Percentiles rank a stretch among this genome's conserved stretches.
phyloP scores from a whole-genome alignment of 176 grass and related monocot species.

The Oryza coarctata region DNA sequence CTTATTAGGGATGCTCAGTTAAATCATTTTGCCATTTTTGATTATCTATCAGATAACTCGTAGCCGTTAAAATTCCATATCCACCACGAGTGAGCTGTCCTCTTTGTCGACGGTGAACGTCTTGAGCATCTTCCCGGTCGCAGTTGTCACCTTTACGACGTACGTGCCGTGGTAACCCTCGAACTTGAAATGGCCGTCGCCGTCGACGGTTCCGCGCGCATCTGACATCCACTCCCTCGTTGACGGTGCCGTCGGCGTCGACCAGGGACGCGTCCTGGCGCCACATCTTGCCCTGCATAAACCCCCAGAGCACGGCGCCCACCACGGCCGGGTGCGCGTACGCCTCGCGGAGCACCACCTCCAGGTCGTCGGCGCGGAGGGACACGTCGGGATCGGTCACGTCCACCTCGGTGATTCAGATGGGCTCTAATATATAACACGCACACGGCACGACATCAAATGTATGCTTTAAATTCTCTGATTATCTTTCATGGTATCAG shows the following conservation, averaged over 20 bases:
- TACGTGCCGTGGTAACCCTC: background rate
- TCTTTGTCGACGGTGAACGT: background rate
- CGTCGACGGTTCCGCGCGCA: background rate
- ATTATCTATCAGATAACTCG: background rate
- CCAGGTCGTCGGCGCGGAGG: slow-evolving; percentile 72
- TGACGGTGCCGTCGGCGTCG: slow-evolving; percentile 63
- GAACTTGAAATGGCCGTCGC: background rate
- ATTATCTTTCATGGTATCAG: too few species aligned
- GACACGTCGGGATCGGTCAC: slow-evolving; percentile 48
- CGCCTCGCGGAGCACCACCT: slow-evolving; percentile 70
- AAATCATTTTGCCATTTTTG: too few species aligned
- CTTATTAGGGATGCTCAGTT: too few species aligned
- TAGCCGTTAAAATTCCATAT: background rate
- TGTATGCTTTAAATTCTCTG: too few species aligned
- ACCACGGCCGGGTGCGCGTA: slow-evolving; percentile 70
- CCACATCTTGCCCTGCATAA: slow-evolving; percentile 63
- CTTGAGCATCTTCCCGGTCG: background rate
- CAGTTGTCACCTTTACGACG: background rate
- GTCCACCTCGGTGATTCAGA: slow-evolving; percentile 78
- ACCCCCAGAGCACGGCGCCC: slow-evolving; percentile 67
- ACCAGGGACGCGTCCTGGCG: slow-evolving; percentile 56
- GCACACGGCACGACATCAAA: too few species aligned
- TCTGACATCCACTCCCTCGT: slow-evolving; percentile 24
- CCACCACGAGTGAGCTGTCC: background rate
- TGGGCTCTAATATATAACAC: too few species aligned